phyloP scores from a whole-genome alignment of 2,329 filamentous ascomycete genomes.

The Clonostachys sp. region DNA sequence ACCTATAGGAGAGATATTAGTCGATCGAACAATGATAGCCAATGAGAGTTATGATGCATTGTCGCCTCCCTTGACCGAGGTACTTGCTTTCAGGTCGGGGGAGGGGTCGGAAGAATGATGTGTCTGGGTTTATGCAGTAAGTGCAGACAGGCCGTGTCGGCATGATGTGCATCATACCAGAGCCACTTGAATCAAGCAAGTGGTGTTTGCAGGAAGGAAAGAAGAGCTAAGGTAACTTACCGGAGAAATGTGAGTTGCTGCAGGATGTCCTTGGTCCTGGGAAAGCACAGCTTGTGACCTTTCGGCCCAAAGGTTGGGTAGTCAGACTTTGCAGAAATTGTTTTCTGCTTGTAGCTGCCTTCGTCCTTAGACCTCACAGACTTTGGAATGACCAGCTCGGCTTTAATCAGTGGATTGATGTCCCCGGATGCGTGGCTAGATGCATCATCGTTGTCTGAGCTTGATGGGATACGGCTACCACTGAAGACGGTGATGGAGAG shows the following conservation, averaged over 20 bases:
- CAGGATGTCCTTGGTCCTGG: conserved; percentile 31
- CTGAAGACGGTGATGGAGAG: conserved; percentile 71
- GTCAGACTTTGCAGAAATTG: conserved; percentile 47
- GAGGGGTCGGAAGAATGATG: too few species aligned
- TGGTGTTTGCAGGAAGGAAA: conserved; percentile 1
- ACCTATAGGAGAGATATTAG: conserved; percentile 24
- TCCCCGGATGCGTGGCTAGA: conserved; percentile 18
- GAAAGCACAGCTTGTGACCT: conserved; percentile 54
- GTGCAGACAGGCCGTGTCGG: too few species aligned
- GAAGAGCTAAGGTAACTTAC: conserved; percentile 38
- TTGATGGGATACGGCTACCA: conserved; percentile 60
- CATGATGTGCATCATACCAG: too few species aligned
- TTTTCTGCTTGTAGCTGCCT: conserved; percentile 54
- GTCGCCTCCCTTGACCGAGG: background rate
- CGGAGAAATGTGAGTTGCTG: conserved; percentile 69
- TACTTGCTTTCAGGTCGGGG: background rate
- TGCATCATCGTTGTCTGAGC: conserved; percentile 18
- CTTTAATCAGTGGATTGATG: conserved; percentile 70
- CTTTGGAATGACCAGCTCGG: conserved; percentile 76
- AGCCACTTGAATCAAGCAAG: background rate
- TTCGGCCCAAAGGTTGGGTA: conserved; percentile 58
- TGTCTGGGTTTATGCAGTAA: too few species aligned
- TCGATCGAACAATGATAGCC: too few species aligned
- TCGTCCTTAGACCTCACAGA: conserved; percentile 23
- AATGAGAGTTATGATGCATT: background rate